Conservation (phyloP, 371 early-diverging fungal genomes). For the Zychaea mexicana region DNA sequence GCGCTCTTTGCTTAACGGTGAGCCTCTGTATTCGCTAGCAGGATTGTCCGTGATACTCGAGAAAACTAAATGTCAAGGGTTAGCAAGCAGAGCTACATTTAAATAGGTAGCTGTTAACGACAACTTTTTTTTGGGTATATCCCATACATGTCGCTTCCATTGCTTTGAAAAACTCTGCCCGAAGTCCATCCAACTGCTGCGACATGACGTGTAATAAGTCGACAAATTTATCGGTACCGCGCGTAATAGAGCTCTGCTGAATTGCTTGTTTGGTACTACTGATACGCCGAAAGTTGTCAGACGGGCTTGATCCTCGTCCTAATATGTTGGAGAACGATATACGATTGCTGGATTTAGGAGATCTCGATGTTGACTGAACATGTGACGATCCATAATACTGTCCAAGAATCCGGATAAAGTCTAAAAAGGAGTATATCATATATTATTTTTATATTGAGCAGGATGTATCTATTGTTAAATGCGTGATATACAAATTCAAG, state of each 20-base stretch:
- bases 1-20: not conserved
- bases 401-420: slow-evolving; percentile 6
- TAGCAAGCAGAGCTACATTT: slow-evolving; percentile 2
- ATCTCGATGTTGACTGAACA: not conserved
- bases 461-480: no score
- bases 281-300: not conserved
- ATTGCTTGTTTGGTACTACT: not conserved
- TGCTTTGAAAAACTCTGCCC: slow-evolving; percentile 59
- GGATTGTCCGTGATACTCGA: slow-evolving; percentile 3
- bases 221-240: slow-evolving; percentile 26
- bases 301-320: not conserved
- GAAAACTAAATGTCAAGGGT: slow-evolving; percentile 1
- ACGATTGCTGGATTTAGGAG: not conserved
- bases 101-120: not conserved
- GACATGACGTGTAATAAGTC: slow-evolving; percentile 39
- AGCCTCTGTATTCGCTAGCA: not conserved
- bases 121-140: not conserved
- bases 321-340: slow-evolving; percentile 2
- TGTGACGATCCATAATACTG: slow-evolving; percentile 6
- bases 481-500: no score
- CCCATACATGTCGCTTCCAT: slow-evolving; percentile 46
- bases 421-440: not conserved
- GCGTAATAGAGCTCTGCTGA: not conserved
- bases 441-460: not conserved
- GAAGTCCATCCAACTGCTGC: slow-evolving; percentile 61